Percentiles rank a stretch among this genome's conserved stretches.
phyloP scores from a whole-genome alignment of 2,329 filamentous ascomycete genomes.

The Microdochium nivale region DNA sequence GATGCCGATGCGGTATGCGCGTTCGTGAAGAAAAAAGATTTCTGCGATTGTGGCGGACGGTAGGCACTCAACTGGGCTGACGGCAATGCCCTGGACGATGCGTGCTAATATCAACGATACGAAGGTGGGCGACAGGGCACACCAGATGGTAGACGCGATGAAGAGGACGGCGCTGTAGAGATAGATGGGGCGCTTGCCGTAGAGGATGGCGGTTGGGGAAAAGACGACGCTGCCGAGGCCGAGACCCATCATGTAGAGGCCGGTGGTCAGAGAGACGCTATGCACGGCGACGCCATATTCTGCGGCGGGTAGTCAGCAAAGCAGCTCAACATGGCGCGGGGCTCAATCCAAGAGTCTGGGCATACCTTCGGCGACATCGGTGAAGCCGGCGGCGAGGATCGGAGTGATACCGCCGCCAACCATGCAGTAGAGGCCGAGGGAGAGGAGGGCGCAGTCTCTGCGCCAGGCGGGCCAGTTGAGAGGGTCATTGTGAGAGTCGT shows the following conservation, averaged over 20 bases:
- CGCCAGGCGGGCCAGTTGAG: constrained; percentile 85
- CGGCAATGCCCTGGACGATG: constrained; percentile 78
- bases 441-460: constrained; percentile 70
- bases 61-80: constrained; percentile 85
- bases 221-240: constrained; percentile 77
- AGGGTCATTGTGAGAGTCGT: constrained; percentile 84
- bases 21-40: constrained; percentile 92
- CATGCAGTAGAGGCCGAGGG: constrained; percentile 87
- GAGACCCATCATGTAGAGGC: constrained; percentile 88
- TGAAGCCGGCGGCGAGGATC: constrained; percentile 82
- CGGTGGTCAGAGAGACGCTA: constrained; percentile 76
- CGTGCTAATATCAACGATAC: constrained; percentile 70
- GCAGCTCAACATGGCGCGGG: no score
- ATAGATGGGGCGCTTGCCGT: constrained; percentile 85
- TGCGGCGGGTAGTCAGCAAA: constrained; percentile 8
- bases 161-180: constrained; percentile 71
- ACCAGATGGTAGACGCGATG: constrained; percentile 71
- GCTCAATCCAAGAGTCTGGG: no score
- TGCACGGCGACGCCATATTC: constrained; percentile 58
- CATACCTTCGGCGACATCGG: constrained; percentile 54
- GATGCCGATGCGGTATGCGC: constrained; percentile 86
- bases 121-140: constrained; percentile 75
- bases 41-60: constrained; percentile 92
- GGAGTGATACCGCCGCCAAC: constrained; percentile 89
- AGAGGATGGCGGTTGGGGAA: constrained; percentile 86